phyloP scores from a whole-genome alignment of 2,329 filamentous ascomycete species.

The Aspergillus pseudotamarii region DNA sequence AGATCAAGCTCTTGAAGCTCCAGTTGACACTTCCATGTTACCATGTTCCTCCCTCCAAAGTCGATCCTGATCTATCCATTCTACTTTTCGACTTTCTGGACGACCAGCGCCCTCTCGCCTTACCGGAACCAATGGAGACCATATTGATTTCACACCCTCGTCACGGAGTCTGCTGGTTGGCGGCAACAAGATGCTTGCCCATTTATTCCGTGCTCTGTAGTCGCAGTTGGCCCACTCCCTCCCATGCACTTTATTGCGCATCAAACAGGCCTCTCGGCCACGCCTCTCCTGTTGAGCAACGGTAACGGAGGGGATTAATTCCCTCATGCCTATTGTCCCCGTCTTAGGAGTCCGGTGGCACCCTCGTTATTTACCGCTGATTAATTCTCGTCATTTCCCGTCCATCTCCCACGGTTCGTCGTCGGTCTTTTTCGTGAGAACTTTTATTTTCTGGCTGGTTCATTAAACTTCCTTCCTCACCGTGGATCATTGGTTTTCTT shows the following conservation, averaged over 20 bases:
- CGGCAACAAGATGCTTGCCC: neutral
- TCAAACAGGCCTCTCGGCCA: neutral
- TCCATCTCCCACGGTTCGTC: neutral
- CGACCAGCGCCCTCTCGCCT: neutral
- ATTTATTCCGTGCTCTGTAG: conserved; percentile 6
- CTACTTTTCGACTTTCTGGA: neutral
- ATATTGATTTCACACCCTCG: neutral
- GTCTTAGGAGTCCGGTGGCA: neutral
- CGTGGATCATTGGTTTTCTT: neutral
- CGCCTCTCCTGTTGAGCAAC: neutral
- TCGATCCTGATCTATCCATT: neutral
- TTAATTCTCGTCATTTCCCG: conserved; percentile 2
- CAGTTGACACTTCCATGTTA: neutral
- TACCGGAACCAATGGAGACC: neutral
- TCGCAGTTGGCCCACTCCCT: conserved; percentile 3
- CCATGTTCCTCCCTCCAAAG: neutral
- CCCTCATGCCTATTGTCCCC: neutral
- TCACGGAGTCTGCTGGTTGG: neutral
- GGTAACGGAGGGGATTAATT: neutral
- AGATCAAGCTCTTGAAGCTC: neutral
- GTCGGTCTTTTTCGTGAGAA: neutral
- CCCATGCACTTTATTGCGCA: conserved; percentile 2
- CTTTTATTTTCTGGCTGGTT: neutral
- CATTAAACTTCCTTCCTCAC: neutral
- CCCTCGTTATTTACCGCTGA: neutral